Conservation (phyloP, 1,284 basidiomycete species). For the Cerrena zonata region DNA sequence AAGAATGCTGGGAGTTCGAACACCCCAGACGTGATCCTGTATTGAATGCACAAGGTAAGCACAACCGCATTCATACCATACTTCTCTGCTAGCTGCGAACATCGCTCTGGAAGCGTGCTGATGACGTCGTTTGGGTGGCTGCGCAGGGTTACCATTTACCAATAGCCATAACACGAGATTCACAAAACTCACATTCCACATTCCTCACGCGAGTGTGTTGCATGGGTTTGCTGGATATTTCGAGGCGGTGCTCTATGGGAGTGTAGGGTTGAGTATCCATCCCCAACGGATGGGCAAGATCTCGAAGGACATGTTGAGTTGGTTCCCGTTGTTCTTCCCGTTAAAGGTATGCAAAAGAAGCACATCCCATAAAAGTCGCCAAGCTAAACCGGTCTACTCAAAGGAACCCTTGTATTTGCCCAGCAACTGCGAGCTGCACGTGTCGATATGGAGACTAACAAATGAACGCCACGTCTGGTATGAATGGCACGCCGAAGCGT, state of each 20-base stretch:
- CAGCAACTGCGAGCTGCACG: slow-evolving; percentile 84
- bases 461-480: slow-evolving; percentile 92
- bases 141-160: slow-evolving; percentile 69
- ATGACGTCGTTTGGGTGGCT: not conserved
- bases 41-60: slow-evolving; percentile 64
- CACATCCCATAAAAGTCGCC: too few species aligned
- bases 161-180: slow-evolving; percentile 86
- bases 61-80: slow-evolving; percentile 1
- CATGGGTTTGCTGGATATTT: slow-evolving; percentile 99
- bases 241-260: slow-evolving; percentile 87
- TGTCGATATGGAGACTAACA: slow-evolving; percentile 91
- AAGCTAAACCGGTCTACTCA: not conserved
- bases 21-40: slow-evolving; percentile 82
- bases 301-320: slow-evolving; percentile 94
- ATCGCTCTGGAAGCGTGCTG: too few species aligned
- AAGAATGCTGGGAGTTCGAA: slow-evolving; percentile 97
- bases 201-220: slow-evolving; percentile 89
- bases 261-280: slow-evolving; percentile 89
- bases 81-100: too few species aligned
- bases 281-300: slow-evolving; percentile 79
- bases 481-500: slow-evolving; percentile 95
- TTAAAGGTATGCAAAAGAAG: slow-evolving; percentile 67
- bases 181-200: slow-evolving; percentile 80
- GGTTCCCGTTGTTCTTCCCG: slow-evolving; percentile 98
- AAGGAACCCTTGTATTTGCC: slow-evolving; percentile 92